Base-by-base conservation (phyloP, 805 yeast species). In the Spathaspora boniae region DNA sequence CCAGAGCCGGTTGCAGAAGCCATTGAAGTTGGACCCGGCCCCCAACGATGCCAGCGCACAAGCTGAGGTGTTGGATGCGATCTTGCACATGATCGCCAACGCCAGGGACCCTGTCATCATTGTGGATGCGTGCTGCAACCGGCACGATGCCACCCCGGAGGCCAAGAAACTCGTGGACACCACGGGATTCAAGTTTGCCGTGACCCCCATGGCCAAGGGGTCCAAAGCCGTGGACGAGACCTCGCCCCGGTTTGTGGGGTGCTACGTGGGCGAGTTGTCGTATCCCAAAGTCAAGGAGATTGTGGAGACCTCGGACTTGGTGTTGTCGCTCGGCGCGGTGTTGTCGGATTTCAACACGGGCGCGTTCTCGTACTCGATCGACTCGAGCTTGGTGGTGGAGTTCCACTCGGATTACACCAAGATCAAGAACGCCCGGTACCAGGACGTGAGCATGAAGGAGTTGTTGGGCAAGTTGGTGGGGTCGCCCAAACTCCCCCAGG, bases 201-300 rank as follows among this genome's bases (percentile, higher is more conserved):
- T 51, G 60, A 63, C 51, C 58, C 69, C 29, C 46, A 15, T 44
- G 44, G 41, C 46, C 43, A 23, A 33, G 20, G 36, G 36, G 53
- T 93, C 88, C n/a, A 82, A 87, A 56, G 79, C 86, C 6, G 60
- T 88, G 26, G 80, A 88, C 58, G 96, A 88, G 60, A 58, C 76
- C 14, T 64, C 71, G 41, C 65, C 72, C 5, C 65, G 71, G 31
- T 88, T 74, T 51, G 68, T 79, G 41, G 96, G 95, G 24, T 78
- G 74, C 26, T 89, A 82, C 55, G 95, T 95, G 21, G 31, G 73
- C 65, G 45, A 43, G 9, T 43, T 73, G 72, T 36, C 59, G 0
- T 34, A 47, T 9, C 26, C 43, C 3, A 41, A 39, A 21, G 47
- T 56, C 6, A 39, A 28, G 12, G 42, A 48, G 4, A 38, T 48